A percentile compares a stretch with the other conserved stretches of the same genome.
Evolutionary conservation across 2,329 filamentous ascomycete species (phyloP).

Genomic region (Cordyceps sp.): DNA sequence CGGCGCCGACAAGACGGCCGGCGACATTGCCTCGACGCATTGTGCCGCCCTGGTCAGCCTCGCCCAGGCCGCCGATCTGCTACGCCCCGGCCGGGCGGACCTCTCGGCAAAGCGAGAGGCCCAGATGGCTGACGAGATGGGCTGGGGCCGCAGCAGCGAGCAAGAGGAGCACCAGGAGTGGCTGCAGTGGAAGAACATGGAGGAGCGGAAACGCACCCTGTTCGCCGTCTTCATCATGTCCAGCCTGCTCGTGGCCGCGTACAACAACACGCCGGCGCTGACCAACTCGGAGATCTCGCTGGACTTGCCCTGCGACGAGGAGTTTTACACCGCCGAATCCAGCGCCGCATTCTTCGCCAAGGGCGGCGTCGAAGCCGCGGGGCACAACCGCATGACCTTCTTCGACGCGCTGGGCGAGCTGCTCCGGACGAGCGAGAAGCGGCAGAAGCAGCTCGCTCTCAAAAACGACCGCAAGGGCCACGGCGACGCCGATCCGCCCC

Average conservation of each 20-base stretch:
- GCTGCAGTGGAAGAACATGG: conserved; percentile 73
- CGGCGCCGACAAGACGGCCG: conserved; percentile 77
- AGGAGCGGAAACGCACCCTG: conserved; percentile 85
- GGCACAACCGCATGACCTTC: conserved; percentile 61
- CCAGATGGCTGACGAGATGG: conserved; percentile 36
- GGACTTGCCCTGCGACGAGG: conserved; percentile 83
- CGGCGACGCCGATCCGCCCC: conserved; percentile 24
- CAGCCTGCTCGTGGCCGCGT: conserved; percentile 77
- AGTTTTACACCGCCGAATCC: conserved; percentile 71
- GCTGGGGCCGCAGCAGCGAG: conserved; percentile 28
- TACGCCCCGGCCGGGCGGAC: conserved; percentile 27
- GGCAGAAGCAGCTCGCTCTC: conserved; percentile 34
- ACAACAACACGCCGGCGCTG: conserved; percentile 80
- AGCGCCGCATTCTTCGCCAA: conserved; percentile 66
- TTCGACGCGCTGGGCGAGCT: conserved; percentile 67
- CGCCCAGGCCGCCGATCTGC: conserved; percentile 70
- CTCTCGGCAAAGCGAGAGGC: conserved; percentile 33
- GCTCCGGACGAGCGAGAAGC: conserved; percentile 56
- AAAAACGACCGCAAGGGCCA: conserved; percentile 1
- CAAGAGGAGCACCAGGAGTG: conserved; percentile 42
- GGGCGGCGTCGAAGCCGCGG: conserved; percentile 53
- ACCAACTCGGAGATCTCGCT: conserved; percentile 88
- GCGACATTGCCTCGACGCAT: conserved; percentile 84
- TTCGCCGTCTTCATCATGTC: conserved; percentile 86
- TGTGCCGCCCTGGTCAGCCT: conserved; percentile 82